Conservation (phyloP, 164 flowering plant species). For the Cinnamomum chago region DNA sequence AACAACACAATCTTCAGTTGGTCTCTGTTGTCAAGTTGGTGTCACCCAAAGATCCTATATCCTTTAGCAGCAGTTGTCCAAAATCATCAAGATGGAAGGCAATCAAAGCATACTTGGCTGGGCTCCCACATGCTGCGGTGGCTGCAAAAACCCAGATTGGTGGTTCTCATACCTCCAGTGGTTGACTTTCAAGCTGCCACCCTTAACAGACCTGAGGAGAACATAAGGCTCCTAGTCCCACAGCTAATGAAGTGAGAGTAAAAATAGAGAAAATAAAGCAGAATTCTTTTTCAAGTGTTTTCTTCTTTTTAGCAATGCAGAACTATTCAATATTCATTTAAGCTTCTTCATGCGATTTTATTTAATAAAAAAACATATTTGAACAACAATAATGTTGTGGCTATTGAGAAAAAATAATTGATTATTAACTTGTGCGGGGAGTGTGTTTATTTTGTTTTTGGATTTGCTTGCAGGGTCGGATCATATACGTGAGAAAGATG, state of each 20-base stretch:
- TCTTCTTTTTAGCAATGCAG: neutral
- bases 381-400: too few relatives aligned
- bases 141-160: neutral
- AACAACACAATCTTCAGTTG: neutral
- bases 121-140: neutral
- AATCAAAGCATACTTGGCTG: neutral
- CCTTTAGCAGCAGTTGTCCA: neutral
- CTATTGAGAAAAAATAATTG: too few relatives aligned
- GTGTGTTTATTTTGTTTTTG: neutral
- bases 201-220: neutral
- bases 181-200: neutral
- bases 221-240: too few relatives aligned
- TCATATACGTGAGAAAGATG: slow-evolving; percentile 98
- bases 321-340: neutral
- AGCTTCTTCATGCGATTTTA: neutral
- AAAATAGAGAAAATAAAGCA: too few relatives aligned
- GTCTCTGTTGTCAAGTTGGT: neutral
- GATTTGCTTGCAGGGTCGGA: slow-evolving; percentile 63
- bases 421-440: neutral
- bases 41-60: neutral
- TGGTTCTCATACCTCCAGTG: neutral
- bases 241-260: too few relatives aligned
- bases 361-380: too few relatives aligned
- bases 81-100: neutral
- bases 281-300: too few relatives aligned